Conservation (phyloP, 2,329 filamentous ascomycete species). For the Fusarium drepaniforme region DNA sequence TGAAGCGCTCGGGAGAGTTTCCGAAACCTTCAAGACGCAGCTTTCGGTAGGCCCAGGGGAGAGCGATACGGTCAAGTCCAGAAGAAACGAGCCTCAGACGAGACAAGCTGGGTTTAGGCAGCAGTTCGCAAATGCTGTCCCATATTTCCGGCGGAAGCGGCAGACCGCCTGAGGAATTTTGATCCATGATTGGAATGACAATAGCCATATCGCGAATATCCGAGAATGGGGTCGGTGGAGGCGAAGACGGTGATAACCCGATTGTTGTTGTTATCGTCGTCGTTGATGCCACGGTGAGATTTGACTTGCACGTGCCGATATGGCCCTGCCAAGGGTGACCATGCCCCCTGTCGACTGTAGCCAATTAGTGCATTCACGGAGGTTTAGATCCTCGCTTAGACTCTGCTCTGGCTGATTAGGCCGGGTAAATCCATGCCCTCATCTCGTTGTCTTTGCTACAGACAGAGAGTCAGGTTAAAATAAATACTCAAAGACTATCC, state of each 20-base stretch:
- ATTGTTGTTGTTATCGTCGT: neutral
- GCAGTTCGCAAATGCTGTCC: constrained; percentile 11
- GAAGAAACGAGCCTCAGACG: constrained; percentile 10
- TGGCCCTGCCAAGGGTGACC: too few species aligned
- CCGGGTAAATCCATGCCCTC: neutral
- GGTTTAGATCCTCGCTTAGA: neutral
- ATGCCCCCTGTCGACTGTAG: too few species aligned
- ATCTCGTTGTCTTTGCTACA: neutral
- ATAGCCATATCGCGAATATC: neutral
- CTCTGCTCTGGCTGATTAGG: neutral
- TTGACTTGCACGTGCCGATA: too few species aligned
- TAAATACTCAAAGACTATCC: neutral
- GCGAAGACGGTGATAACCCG: neutral
- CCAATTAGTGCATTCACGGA: neutral
- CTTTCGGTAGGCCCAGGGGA: neutral
- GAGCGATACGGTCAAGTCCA: neutral
- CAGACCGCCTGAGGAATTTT: neutral
- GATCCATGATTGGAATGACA: neutral
- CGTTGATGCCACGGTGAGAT: too few species aligned
- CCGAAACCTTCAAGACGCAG: constrained; percentile 7
- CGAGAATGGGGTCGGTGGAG: neutral
- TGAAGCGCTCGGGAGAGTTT: constrained; percentile 10
- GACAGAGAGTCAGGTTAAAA: neutral
- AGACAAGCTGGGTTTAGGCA: constrained; percentile 2
- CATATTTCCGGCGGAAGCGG: constrained; percentile 8